Evolutionary conservation across 352 stramenopile species (phyloP).

Genomic region (Pilasporangium apinafurcum): DNA sequence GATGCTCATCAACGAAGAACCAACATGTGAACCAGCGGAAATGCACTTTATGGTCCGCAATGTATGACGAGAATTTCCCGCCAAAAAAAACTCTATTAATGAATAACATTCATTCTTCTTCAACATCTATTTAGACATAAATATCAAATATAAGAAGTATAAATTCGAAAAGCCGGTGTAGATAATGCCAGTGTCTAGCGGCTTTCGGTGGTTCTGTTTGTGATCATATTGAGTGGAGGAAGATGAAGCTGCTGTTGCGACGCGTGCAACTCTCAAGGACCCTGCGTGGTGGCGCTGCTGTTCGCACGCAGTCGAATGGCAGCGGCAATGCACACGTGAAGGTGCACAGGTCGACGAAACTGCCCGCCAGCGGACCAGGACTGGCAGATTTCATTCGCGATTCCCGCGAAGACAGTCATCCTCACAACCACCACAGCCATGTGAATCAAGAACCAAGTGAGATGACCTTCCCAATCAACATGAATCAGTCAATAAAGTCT

Average conservation of each 20-base stretch:
- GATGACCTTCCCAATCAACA: constrained; percentile 64
- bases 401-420: constrained; percentile 13
- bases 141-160: too few relatives aligned
- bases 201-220: too few relatives aligned
- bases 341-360: constrained; percentile 26
- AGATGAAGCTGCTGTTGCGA: not conserved
- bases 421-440: constrained; percentile 15
- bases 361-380: constrained; percentile 34
- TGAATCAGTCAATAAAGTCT: constrained; percentile 32
- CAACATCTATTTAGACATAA: too few relatives aligned
- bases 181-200: too few relatives aligned
- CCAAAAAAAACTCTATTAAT: too few relatives aligned
- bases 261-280: not conserved
- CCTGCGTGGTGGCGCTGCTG: not conserved
- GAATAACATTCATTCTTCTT: too few relatives aligned
- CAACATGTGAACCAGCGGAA: too few relatives aligned
- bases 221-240: too few relatives aligned
- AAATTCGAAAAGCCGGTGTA: too few relatives aligned
- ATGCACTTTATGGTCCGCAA: too few relatives aligned
- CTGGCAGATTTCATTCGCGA: constrained; percentile 75
- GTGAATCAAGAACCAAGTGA: constrained; percentile 41
- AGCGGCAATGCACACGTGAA: constrained; percentile 22
- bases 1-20: too few relatives aligned
- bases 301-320: constrained; percentile 21
- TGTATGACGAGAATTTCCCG: too few relatives aligned